Conservation (phyloP, 768 basidiomycete genomes). For the Leccinellum luteum region DNA sequence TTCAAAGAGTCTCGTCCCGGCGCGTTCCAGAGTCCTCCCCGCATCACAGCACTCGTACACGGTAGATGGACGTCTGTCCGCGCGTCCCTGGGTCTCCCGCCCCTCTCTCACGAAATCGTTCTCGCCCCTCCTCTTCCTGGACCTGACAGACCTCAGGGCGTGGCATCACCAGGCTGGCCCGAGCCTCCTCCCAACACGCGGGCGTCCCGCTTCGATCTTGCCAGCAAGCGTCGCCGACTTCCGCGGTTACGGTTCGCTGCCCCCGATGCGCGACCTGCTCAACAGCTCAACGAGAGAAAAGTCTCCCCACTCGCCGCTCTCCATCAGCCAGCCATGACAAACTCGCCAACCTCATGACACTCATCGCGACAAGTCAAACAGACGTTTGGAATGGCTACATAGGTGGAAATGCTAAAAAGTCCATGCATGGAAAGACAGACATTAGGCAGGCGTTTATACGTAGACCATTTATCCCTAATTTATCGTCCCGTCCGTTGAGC, state of each 20-base stretch:
- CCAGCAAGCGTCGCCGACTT: constrained; percentile 12
- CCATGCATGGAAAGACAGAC: constrained; percentile 1
- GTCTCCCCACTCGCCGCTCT: background rate
- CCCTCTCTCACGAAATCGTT: constrained; percentile 15
- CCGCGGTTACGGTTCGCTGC: constrained; percentile 26
- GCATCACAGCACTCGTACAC: constrained; percentile 8
- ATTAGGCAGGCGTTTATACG: constrained; percentile 16
- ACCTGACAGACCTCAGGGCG: background rate
- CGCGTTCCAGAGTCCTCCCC: background rate
- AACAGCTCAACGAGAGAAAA: constrained; percentile 6
- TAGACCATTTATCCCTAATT: constrained; percentile 9
- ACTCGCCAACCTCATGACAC: background rate
- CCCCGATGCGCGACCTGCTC: background rate
- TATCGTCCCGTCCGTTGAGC: constrained; percentile 4
- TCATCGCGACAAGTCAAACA: background rate
- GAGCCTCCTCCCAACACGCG: constrained; percentile 3
- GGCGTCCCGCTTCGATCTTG: constrained; percentile 25
- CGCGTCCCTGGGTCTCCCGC: constrained; percentile 29
- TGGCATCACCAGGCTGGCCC: background rate
- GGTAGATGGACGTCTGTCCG: constrained; percentile 36
- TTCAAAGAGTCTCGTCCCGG: constrained; percentile 1
- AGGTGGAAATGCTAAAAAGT: constrained; percentile 11
- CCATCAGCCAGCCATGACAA: background rate
- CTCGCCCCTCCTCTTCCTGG: background rate
- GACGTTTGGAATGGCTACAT: background rate